These are phyloP conservation scores for Brassica juncea DNA, from an alignment of 345 rosid genomes.

Conservation along the genomic window DNA sequence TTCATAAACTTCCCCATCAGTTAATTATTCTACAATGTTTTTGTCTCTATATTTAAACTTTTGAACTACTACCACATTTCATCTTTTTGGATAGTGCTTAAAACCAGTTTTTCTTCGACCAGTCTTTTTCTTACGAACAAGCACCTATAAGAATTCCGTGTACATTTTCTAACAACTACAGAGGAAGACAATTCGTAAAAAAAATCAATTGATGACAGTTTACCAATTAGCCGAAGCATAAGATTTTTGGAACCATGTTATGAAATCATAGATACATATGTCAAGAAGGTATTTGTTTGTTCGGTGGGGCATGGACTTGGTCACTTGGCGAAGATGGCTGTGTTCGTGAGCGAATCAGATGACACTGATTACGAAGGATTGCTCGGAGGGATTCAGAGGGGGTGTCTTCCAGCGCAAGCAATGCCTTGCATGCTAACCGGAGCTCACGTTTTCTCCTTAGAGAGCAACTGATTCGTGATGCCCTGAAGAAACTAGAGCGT, in stretches of 20 bases:
- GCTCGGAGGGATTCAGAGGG: constrained; percentile 89
- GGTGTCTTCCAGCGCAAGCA: constrained; percentile 53
- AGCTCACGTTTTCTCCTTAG: constrained; percentile 71
- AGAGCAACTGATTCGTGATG: constrained; percentile 58
- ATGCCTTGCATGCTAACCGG: constrained; percentile 60
- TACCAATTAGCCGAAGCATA: neutral
- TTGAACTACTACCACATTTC: no score
- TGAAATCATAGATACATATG: neutral
- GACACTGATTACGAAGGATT: constrained; percentile 95
- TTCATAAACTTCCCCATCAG: neutral
- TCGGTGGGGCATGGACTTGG: constrained; percentile 88
- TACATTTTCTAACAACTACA: neutral
- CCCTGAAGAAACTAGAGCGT: constrained; percentile 61
- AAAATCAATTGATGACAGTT: neutral
- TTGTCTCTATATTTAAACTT: neutral
- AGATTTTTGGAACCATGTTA: neutral
- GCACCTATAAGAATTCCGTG: neutral
- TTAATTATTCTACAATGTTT: constrained; percentile 17
- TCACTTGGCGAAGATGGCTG: constrained; percentile 78
- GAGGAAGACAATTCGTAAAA: neutral
- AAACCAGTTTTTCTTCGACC: neutral
- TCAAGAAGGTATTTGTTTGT: constrained; percentile 74
- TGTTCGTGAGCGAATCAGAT: constrained; percentile 78
- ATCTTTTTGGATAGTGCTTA: neutral
- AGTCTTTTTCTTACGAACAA: neutral